Conservation (phyloP, 768 basidiomycete genomes). For the Phaeotremella skinneri region DNA sequence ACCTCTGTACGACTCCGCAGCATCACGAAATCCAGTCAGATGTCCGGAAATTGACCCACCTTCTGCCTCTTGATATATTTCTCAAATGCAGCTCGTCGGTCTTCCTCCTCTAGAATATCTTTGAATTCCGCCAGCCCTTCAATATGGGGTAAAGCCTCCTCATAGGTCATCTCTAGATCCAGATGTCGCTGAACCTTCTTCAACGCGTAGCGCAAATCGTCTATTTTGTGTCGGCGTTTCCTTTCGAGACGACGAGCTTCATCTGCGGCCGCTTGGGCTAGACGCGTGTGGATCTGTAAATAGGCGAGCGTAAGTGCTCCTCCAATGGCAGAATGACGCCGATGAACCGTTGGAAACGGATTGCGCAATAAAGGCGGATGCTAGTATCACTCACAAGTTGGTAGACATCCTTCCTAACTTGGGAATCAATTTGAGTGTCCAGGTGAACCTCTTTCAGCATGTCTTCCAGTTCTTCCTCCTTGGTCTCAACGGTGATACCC, state of each 20-base stretch:
- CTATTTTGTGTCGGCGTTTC: slow-evolving; percentile 79
- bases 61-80: slow-evolving; percentile 91
- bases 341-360: not conserved
- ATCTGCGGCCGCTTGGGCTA: slow-evolving; percentile 76
- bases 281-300: slow-evolving; percentile 68
- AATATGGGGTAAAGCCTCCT: slow-evolving; percentile 75
- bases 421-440: slow-evolving; percentile 63
- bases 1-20: not conserved
- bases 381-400: slow-evolving; percentile 28
- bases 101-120: slow-evolving; percentile 79
- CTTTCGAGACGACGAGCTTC: slow-evolving; percentile 75
- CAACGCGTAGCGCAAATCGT: slow-evolving; percentile 92
- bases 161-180: slow-evolving; percentile 71
- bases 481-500: slow-evolving; percentile 36
- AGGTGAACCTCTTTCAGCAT: slow-evolving; percentile 40
- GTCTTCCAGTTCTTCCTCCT: slow-evolving; percentile 43
- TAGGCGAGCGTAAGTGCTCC: slow-evolving; percentile 1
- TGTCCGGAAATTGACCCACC: slow-evolving; percentile 54
- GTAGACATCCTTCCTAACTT: slow-evolving; percentile 60
- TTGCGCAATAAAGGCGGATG: not conserved
- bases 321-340: not conserved
- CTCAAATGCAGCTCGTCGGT: slow-evolving; percentile 73
- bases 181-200: slow-evolving; percentile 82
- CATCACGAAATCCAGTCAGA: too few species aligned
- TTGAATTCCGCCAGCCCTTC: slow-evolving; percentile 81